Evolutionary conservation across 805 yeast species (phyloP), one percentile per base, ranked within the genome.

Genomic region (Torulaspora gathmanii): DNA sequence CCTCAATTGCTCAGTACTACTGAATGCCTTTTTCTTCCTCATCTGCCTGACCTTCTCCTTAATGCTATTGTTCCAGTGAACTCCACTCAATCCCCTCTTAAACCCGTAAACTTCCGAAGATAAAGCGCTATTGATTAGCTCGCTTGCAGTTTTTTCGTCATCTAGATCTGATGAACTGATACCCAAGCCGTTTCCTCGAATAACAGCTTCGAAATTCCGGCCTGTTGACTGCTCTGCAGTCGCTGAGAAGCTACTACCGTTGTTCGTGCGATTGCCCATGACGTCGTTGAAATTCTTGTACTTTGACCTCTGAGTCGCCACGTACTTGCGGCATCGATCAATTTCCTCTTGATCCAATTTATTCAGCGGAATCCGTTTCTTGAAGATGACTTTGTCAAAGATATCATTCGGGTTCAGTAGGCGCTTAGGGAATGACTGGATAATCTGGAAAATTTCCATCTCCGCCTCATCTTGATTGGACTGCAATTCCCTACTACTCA

Each of bases 331-430:
- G 57, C 96, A 84, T 54, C 81, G 77, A 49, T 77, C 73, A 39
- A 91, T 80, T 62, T 91, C 96, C 33, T 80, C 87, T 58, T 90
- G 96, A 1, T 90, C 80, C 17, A 87, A 65, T 50, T 82, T 82
- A 16, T 86, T 89, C 57, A 80, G 80, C 0, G 87, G 83, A 19
- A 82, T 77, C 38, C 82, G 74, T 46, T 81, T 81, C 56, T 82
- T 82, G 67, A 83, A 90, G 52, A 95, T 86, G 30, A 81, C 53
- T 43, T 60, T 72, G 49, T 83, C 89, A 56, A 89, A 73, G 37
- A 89, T 69, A 5, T 68, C 64, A 52, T 82, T 80, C 2, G 93
- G 89, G 62, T 89, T 84, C 3, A 86, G 56, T 13, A 86, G 56
- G 20, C 71, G 67, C 54, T 82, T 83, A 3, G 99, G 99, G 26